Conservation (phyloP, 1,284 basidiomycete species). For the Tetrapyrgos nigripes region DNA sequence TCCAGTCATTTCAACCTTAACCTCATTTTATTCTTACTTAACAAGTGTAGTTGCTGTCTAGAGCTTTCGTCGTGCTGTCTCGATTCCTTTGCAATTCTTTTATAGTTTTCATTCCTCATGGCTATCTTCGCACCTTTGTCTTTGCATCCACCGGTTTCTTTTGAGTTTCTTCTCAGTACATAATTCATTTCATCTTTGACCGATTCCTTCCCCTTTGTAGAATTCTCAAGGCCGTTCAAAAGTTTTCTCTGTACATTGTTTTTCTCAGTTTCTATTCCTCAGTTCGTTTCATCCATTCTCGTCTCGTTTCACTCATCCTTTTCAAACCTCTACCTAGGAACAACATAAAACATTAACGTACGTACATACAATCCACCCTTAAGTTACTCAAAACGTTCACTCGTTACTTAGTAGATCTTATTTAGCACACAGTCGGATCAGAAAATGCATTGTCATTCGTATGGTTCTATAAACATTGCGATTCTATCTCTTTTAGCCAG, state of each 20-base stretch:
- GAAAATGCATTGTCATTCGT: not conserved
- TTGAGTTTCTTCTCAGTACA: constrained; percentile 16
- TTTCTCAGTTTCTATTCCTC: no score
- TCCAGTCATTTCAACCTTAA: not conserved
- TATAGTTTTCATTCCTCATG: not conserved
- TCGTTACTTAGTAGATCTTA: no score
- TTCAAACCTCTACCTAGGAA: constrained; percentile 10
- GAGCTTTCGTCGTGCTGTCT: not conserved
- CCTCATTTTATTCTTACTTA: not conserved
- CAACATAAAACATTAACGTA: constrained; percentile 1
- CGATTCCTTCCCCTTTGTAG: no score
- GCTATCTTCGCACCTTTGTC: not conserved
- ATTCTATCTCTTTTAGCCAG: constrained; percentile 44
- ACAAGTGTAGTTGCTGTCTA: not conserved
- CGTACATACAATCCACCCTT: not conserved
- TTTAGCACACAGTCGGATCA: no score
- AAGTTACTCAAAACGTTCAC: no score
- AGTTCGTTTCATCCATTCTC: not conserved
- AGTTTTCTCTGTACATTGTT: no score
- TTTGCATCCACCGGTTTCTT: not conserved
- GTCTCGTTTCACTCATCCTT: constrained; percentile 1
- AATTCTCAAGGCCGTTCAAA: no score
- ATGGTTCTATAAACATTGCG: not conserved
- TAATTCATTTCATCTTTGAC: not conserved
- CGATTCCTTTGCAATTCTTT: not conserved